A percentile compares a stretch with the other conserved stretches of the same genome.
Conservation (phyloP, 2,329 filamentous ascomycete species). For the Diplocarpon mali region DNA sequence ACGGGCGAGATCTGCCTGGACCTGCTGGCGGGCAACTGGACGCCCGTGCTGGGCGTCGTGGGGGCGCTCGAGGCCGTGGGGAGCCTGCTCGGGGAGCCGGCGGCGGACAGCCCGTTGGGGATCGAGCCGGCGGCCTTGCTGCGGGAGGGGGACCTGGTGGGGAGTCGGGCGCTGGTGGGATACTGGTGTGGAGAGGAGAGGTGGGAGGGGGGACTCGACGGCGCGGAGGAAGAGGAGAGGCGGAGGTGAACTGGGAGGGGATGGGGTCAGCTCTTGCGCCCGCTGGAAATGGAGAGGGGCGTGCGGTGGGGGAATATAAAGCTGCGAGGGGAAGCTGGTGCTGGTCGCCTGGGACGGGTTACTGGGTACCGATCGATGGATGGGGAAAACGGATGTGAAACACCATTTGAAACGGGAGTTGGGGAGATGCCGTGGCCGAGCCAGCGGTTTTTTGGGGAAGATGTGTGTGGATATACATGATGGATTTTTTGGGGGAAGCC, state of each 20-base stretch:
- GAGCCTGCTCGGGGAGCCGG: slow-evolving; percentile 56
- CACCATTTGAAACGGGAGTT: neutral
- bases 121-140: slow-evolving; percentile 66
- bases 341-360: neutral
- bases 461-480: no score
- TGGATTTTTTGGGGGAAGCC: no score
- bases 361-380: no score
- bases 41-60: slow-evolving; percentile 72
- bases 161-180: slow-evolving; percentile 58
- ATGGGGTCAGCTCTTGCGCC: neutral
- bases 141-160: slow-evolving; percentile 52
- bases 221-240: neutral
- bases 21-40: slow-evolving; percentile 69
- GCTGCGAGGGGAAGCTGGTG: neutral
- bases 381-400: no score
- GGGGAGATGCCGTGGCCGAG: neutral
- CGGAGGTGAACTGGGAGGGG: neutral
- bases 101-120: slow-evolving; percentile 66
- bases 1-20: slow-evolving; percentile 93
- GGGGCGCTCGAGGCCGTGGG: slow-evolving; percentile 63
- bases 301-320: neutral
- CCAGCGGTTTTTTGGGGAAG: neutral
- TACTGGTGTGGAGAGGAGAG: slow-evolving; percentile 52
- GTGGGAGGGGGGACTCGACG: slow-evolving; percentile 32
- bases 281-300: neutral